Evolutionary conservation across 257 asterid species (phyloP), one percentile per base, ranked within the genome.

Genomic region (Dorcoceras hygrometricum): DNA sequence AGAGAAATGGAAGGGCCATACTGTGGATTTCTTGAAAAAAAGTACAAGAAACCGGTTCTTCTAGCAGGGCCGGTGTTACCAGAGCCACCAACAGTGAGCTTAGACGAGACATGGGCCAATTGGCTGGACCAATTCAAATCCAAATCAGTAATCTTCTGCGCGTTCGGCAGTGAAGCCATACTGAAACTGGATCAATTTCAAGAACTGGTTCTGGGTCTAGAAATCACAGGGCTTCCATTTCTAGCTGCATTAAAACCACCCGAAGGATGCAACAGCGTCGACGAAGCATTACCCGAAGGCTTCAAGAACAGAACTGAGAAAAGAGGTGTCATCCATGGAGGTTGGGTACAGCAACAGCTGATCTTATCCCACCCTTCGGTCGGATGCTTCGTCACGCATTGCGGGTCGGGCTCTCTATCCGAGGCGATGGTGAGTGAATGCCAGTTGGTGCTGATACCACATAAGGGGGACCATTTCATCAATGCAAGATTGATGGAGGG

Each of bases 351-450:
- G 1, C 86, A 83, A 16, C 72, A 71, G 6, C 39, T 66, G 66
- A 78, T 83, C 18, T 4, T 83, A 36, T 7, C 36, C 5, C 88
- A 80, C 64, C 72, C 80, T 0, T 43, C 82, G 0, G 74, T 83
- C 0, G 88, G 88, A 12, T 80, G 82, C 26, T 83, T 83, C 55
- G 77, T 83, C 8, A 78, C 84, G 1, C 88, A 83, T 18, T 76
- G 88, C 23, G 86, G 86, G 27, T 73, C 46, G 32, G 84, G 82
- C 0, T 83, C 84, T 7, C 6, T 66, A 55, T 75, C 75, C 16
- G 86, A 83, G 72, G 86, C 65, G 10, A 4, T 78, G 77, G 65
- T 62, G 77, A 83, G 64, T 25, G 76, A 71, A 57, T 75, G 84
- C 8, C 81, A 61, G 16, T 9, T 83, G 51, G 88, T 83, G 65